These are phyloP conservation scores for Hirschioporus abietinus DNA, from an alignment of 768 basidiomycete species.

Conservation along the genomic window DNA sequence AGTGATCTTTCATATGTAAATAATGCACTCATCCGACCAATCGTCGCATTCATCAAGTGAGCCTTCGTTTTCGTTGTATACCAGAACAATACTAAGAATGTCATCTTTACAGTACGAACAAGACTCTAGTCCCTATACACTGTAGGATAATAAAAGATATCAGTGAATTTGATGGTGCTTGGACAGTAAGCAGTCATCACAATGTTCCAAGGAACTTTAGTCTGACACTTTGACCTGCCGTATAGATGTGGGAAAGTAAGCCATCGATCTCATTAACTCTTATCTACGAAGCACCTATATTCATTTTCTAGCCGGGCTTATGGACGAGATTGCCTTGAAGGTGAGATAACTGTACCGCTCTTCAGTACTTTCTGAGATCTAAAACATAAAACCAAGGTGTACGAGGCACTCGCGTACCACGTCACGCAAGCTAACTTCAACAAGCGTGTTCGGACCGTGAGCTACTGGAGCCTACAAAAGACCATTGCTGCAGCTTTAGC, in stretches of 20 bases:
- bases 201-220: constrained; percentile 10
- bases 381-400: constrained; percentile 43
- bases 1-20: constrained; percentile 87
- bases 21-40: constrained; percentile 87
- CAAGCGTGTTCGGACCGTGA: constrained; percentile 83
- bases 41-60: constrained; percentile 98
- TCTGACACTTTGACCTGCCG: constrained; percentile 11
- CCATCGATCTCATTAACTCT: constrained; percentile 1
- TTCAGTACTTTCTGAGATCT: neutral
- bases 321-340: constrained; percentile 86
- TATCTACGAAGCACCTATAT: constrained; percentile 10
- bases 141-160: constrained; percentile 83
- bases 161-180: constrained; percentile 89
- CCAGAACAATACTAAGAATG: constrained; percentile 2
- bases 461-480: constrained; percentile 92
- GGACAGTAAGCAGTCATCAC: constrained; percentile 67
- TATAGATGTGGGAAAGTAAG: constrained; percentile 90
- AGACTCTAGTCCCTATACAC: constrained; percentile 90
- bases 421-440: constrained; percentile 89
- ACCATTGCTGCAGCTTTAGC: constrained; percentile 84
- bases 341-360: constrained; percentile 29
- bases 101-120: constrained; percentile 62
- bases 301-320: constrained; percentile 69
- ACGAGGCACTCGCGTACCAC: constrained; percentile 92
- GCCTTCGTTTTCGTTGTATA: constrained; percentile 21